A percentile compares a stretch with the other conserved stretches of the same genome.
Conservation (phyloP, 23 red algal species). For the Agarophyton chilense region DNA sequence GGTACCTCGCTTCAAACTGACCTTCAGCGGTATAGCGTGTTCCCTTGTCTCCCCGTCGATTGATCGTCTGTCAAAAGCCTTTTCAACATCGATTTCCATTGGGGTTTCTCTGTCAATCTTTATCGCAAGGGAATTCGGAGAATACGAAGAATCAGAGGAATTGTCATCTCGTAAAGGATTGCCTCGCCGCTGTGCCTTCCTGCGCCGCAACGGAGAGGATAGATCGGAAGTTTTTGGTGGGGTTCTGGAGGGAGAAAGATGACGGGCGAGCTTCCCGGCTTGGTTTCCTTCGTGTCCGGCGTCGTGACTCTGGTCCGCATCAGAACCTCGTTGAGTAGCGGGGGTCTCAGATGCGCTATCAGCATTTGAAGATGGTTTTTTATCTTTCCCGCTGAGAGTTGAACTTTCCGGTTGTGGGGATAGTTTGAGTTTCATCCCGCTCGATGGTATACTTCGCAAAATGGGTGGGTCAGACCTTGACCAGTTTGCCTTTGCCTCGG, state of each 20-base stretch:
- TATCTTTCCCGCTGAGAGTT: background rate
- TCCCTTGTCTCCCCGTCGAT: background rate
- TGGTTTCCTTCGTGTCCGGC: background rate
- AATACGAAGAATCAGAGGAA: background rate
- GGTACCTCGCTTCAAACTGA: background rate
- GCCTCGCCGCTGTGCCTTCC: background rate
- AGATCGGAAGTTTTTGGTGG: background rate
- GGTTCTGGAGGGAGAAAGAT: background rate
- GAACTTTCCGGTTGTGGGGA: background rate
- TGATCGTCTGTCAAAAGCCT: background rate
- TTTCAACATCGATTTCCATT: background rate
- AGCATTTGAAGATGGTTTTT: background rate
- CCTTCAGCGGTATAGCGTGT: background rate
- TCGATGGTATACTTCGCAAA: background rate
- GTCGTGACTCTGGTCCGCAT: background rate
- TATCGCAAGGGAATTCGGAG: background rate
- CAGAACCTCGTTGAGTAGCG: background rate
- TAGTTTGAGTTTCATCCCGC: background rate
- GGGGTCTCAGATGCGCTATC: background rate
- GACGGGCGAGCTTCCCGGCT: background rate
- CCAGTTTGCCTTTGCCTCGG: background rate
- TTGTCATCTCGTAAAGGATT: background rate
- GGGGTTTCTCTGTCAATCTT: background rate
- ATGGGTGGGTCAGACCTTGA: background rate
- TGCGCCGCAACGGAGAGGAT: background rate